These are phyloP conservation scores for Trichoderma citrinoviride DNA, from an alignment of 2,329 filamentous ascomycete genomes.

Conservation along the genomic window DNA sequence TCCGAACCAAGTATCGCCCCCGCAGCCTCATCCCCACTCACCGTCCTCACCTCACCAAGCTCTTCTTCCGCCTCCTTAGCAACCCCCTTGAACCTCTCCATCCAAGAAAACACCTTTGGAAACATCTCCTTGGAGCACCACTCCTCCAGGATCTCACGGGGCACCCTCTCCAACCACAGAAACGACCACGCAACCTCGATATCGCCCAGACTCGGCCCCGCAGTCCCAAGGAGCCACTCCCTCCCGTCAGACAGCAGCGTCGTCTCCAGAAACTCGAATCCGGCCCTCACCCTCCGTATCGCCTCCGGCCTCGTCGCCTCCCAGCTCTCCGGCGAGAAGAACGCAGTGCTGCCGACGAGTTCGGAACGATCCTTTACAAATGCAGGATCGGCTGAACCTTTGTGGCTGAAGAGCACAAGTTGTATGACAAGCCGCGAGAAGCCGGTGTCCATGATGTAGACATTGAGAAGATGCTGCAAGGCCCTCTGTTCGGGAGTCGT, in stretches of 20 bases:
- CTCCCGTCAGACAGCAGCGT: conserved; percentile 62
- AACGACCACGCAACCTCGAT: conserved; percentile 67
- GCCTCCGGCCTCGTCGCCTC: conserved; percentile 48
- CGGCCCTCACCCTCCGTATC: conserved; percentile 50
- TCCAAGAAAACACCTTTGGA: conserved; percentile 62
- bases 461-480: conserved; percentile 54
- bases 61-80: conserved; percentile 41
- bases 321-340: conserved; percentile 29
- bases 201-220: conserved; percentile 59
- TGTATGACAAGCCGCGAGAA: conserved; percentile 53
- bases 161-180: conserved; percentile 59
- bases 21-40: conserved; percentile 55
- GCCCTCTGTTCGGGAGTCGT: conserved; percentile 41
- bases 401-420: conserved; percentile 54
- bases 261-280: conserved; percentile 58
- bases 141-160: conserved; percentile 51
- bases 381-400: conserved; percentile 51
- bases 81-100: conserved; percentile 54
- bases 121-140: conserved; percentile 52
- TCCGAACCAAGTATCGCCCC: conserved; percentile 43
- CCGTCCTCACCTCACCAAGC: conserved; percentile 36
- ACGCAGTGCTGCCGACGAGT: conserved; percentile 31
- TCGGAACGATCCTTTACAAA: conserved; percentile 57
- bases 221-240: conserved; percentile 57
- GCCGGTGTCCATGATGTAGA: conserved; percentile 53